Evolutionary conservation across 1,284 basidiomycete genomes (phyloP), one percentile per base, ranked within the genome.

Genomic region (Phellopilus nigrolimitatus): DNA sequence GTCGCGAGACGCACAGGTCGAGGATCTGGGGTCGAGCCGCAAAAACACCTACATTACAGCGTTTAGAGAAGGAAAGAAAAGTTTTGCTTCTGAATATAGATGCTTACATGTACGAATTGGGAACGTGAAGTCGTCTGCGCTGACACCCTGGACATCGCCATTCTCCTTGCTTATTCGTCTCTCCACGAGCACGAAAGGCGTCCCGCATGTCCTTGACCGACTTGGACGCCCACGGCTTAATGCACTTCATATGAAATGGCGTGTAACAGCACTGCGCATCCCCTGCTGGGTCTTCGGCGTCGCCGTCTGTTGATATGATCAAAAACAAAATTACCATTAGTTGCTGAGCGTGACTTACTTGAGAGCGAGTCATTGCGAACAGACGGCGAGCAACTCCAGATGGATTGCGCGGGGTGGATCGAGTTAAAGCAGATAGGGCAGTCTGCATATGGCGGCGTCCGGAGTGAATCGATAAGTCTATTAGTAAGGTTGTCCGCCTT

Each of bases 71-170:
- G 38, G 28, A 31, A 45, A 34, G 25, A 25, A 13, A 31, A 19
- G 50, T 42, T 30, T 28, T 15, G 47, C 21, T 47, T 44, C n/a
- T 27, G 47, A 9, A 24, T 25, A 48, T 9, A 40, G 43, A n/a
- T 4, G 66, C 73, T 51, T 56, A 90, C 80, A 77, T 76, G 65
- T 95, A 95, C 3, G 74, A 75, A 3, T 71, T 73, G 0, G 89
- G 87, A 1, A 87, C 76, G 3, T 68, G 66, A 39, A 75, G 72
- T 22, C 91, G 72, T 55, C 82, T 84, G 2, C 80, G 80, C 62
- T 92, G 91, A 69, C 91, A 95, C 0, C 90, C 91, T 0, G 91
- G 91, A 66, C 91, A 95, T 51, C 84, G 73, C 91, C 91, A 94
- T 61, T 91, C 86, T 0, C 84, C 84, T 25, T 73, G 72, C 45